A percentile compares a stretch with the other conserved stretches of the same genome.
These are phyloP conservation scores for Silene conica DNA, from an alignment of 148 eudicot species.

Conservation along the genomic window DNA sequence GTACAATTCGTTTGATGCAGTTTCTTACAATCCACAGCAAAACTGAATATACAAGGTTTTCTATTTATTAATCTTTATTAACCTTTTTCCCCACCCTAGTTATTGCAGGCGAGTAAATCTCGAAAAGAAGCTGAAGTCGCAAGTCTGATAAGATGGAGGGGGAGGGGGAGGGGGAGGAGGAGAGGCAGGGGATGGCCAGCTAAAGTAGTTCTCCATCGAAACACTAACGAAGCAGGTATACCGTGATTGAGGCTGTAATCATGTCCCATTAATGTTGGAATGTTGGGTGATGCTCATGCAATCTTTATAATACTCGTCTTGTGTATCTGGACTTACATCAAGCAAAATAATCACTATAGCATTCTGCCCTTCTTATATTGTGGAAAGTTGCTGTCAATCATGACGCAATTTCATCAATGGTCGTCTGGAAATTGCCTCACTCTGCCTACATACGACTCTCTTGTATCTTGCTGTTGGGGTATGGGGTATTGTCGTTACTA, in stretches of 20 bases:
- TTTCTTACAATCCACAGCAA: too few relatives aligned
- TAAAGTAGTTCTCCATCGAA: slow-evolving; percentile 25
- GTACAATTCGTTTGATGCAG: neutral
- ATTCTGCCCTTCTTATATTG: too few relatives aligned
- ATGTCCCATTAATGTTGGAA: neutral
- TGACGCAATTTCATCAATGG: too few relatives aligned
- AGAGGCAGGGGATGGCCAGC: too few relatives aligned
- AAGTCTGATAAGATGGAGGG: slow-evolving; percentile 34
- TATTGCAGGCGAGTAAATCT: slow-evolving; percentile 35
- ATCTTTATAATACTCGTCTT: neutral
- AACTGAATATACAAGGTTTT: neutral
- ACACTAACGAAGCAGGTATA: slow-evolving; percentile 29
- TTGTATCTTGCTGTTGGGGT: neutral
- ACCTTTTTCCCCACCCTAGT: neutral
- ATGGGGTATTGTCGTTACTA: neutral
- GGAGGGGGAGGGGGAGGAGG: slow-evolving; percentile 75
- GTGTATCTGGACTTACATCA: neutral
- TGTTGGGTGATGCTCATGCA: neutral
- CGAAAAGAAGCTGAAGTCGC: slow-evolving; percentile 26
- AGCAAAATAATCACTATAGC: too few relatives aligned
- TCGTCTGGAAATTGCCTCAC: too few relatives aligned
- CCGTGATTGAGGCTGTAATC: neutral
- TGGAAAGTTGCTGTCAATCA: too few relatives aligned
- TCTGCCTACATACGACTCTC: too few relatives aligned
- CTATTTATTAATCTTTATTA: neutral